These are phyloP conservation scores for Russula emetica DNA, from an alignment of 768 basidiomycete species.

Conservation along the genomic window DNA sequence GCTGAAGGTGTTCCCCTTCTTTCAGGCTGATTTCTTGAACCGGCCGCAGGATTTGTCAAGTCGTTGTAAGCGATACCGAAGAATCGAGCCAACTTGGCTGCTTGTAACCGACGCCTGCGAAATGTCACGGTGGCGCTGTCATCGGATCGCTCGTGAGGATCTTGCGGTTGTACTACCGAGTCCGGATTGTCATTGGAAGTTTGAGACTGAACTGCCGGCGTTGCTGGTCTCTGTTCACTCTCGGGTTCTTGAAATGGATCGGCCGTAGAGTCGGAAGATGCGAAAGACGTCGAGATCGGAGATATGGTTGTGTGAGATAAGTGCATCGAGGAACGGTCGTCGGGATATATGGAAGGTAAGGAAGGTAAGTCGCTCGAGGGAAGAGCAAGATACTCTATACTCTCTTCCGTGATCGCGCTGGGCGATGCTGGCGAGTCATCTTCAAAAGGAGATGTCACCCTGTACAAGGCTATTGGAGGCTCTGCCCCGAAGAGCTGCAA, in stretches of 20 bases:
- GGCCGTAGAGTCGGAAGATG: not conserved
- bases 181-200: constrained; percentile 2
- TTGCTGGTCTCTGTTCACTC: not conserved
- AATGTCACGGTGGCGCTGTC: constrained; percentile 25
- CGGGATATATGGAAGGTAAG: not conserved
- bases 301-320: constrained; percentile 19
- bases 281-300: constrained; percentile 14
- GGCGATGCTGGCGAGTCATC: constrained; percentile 7
- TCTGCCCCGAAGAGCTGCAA: constrained; percentile 49
- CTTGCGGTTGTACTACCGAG: not conserved
- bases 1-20: not conserved
- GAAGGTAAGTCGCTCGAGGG: constrained; percentile 13
- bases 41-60: constrained; percentile 32
- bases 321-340: not conserved
- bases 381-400: constrained; percentile 27
- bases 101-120: constrained; percentile 41
- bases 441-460: constrained; percentile 32
- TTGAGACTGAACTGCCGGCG: not conserved
- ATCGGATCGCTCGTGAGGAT: not conserved
- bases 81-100: constrained; percentile 54
- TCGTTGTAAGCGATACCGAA: constrained; percentile 52
- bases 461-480: constrained; percentile 43
- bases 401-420: constrained; percentile 27
- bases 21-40: not conserved
- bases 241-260: constrained; percentile 10